Conservation (phyloP, 345 rosid genomes). For the Mallotus nudiflorus region DNA sequence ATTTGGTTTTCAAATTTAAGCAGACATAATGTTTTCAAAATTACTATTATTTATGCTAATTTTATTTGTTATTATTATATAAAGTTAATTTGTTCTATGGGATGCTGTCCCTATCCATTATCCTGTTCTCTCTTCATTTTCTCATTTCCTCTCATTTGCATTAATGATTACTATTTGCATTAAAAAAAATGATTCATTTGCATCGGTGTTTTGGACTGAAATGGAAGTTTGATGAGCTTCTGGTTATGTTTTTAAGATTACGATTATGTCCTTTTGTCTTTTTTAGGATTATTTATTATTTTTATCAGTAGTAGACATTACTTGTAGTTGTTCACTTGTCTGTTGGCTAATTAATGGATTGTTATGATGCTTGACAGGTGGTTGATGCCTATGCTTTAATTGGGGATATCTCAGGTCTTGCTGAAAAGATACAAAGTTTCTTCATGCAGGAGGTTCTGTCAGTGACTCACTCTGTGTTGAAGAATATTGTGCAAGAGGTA, state of each 20-base stretch:
- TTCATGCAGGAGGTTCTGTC: slow-evolving; percentile 98
- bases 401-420: slow-evolving; percentile 96
- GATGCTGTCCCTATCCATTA: neutral
- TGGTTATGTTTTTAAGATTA: neutral
- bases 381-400: slow-evolving; percentile 98
- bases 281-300: neutral
- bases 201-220: neutral
- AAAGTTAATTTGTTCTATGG: neutral
- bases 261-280: neutral
- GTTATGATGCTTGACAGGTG: slow-evolving; percentile 51
- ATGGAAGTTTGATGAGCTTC: neutral
- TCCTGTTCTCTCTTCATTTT: neutral
- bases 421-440: slow-evolving; percentile 96
- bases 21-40: slow-evolving; percentile 7
- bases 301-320: neutral
- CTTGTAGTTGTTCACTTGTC: no score
- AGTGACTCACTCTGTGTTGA: slow-evolving; percentile 79
- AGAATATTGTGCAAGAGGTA: slow-evolving; percentile 82
- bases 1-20: neutral
- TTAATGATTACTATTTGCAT: neutral
- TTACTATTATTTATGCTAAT: neutral
- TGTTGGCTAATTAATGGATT: neutral
- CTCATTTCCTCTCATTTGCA: no score
- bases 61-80: neutral
- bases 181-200: neutral